Base-by-base conservation (phyloP, 139 green algal genomes). In the Haematococcus sp. region DNA sequence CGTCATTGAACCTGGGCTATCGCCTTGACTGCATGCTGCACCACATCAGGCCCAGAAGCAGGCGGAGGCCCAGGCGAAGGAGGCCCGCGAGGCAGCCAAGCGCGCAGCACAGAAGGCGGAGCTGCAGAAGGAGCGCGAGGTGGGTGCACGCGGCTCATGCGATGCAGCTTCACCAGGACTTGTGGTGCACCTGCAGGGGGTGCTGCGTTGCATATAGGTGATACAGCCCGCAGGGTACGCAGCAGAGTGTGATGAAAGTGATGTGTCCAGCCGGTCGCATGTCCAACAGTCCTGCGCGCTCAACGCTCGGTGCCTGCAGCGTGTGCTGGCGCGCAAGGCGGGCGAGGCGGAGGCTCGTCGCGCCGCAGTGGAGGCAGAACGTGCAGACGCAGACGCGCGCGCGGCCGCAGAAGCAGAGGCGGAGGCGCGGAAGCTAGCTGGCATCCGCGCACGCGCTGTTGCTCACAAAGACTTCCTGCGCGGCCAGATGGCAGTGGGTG, bases 111-210 rank as follows among this genome's bases (percentile, higher is more conserved):
- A 77, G 25, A 71, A 65, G 27, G 19, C 30, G 4, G 61, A 72
- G 44, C 71, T 70, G 40, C 43, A 67, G 20, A 16, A 77, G 30
- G 60, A 60, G 3, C 59, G 71, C 59, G 7, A 77, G 60, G 60
- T 61, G 16, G 27, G 54, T n/a, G 15, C 15, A 15, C 17, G 46
- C 15, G 46, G 17, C 46, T 17, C 46, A 55, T 15, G 15, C 15
- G n/a, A n/a, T n/a, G n/a, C n/a, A n/a, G n/a, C n/a, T n/a, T n/a
- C n/a, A n/a, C n/a, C n/a, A n/a, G n/a, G n/a, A n/a, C n/a, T n/a
- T n/a, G n/a, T n/a, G n/a, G n/a, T n/a, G n/a, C n/a, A n/a, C n/a
- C n/a, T n/a, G n/a, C n/a, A n/a, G n/a, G n/a, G n/a, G n/a, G n/a
- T n/a, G n/a, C n/a, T n/a, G n/a, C n/a, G n/a, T n/a, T n/a, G n/a